phyloP scores from a whole-genome alignment of 768 basidiomycete genomes.

The Auriscalpium orientale region DNA sequence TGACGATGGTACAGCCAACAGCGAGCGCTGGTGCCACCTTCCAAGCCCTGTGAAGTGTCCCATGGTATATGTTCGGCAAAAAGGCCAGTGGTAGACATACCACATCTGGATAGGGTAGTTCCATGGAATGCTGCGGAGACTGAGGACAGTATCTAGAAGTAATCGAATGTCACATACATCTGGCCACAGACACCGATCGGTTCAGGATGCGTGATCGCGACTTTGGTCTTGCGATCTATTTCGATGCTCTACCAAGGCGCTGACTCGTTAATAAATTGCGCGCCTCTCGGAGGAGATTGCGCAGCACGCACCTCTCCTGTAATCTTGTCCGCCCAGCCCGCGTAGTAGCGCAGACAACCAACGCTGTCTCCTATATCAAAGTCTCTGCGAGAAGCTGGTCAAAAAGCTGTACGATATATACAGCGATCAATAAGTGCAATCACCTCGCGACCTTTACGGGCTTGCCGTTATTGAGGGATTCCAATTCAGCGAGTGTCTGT shows the following conservation, averaged over 20 bases:
- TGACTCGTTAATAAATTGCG: neutral
- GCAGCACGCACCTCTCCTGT: conserved; percentile 58
- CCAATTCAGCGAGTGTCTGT: conserved; percentile 76
- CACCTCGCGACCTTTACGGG: conserved; percentile 57
- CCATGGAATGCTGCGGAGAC: conserved; percentile 68
- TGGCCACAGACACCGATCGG: conserved; percentile 95
- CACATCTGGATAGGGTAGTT: conserved; percentile 90
- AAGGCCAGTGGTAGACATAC: conserved; percentile 26
- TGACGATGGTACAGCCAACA: conserved; percentile 85
- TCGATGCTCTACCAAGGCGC: conserved; percentile 53
- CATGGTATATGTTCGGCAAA: neutral
- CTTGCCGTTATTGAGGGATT: conserved; percentile 88
- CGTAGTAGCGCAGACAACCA: conserved; percentile 82
- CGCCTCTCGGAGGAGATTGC: too few relatives aligned
- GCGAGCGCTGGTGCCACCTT: conserved; percentile 92
- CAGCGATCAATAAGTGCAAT: neutral
- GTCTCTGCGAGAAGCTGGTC: conserved; percentile 40
- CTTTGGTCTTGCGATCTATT: conserved; percentile 69
- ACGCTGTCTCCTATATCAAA: conserved; percentile 75
- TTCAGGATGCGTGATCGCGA: conserved; percentile 82
- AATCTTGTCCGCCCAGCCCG: conserved; percentile 95
- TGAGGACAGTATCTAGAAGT: too few relatives aligned
- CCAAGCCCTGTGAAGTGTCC: conserved; percentile 52
- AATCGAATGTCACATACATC: conserved; percentile 42
- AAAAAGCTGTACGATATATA: conserved; percentile 15